Evolutionary conservation across 805 yeast species (phyloP).

Genomic region (Sugiyamaella americana): DNA sequence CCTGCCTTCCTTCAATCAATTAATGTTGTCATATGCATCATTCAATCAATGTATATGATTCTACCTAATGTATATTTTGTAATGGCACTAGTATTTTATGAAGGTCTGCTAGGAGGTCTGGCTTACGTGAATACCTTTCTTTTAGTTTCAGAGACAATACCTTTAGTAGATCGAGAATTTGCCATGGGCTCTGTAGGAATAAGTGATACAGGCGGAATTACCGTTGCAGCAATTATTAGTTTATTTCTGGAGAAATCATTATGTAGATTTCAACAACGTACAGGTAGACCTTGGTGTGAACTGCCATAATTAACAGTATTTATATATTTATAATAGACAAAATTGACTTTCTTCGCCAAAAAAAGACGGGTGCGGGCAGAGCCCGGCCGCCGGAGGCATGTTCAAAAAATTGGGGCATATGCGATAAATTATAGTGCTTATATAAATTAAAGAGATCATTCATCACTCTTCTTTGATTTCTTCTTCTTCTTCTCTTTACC

Average conservation of each 20-base stretch:
- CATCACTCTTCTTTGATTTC: conserved; percentile 22
- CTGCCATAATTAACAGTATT: conserved; percentile 27
- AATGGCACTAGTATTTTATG: conserved; percentile 66
- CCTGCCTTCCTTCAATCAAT: conserved; percentile 61
- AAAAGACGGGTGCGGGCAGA: too few species aligned
- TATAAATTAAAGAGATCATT: neutral
- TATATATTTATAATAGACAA: neutral
- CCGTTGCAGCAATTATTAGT: conserved; percentile 71
- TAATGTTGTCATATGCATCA: conserved; percentile 52
- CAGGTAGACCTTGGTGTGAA: conserved; percentile 79
- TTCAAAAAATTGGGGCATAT: neutral
- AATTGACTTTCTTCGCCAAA: neutral
- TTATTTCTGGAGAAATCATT: conserved; percentile 66
- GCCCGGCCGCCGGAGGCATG: conserved; percentile 1
- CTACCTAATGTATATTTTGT: conserved; percentile 58
- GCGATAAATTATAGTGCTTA: neutral
- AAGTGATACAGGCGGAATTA: conserved; percentile 80
- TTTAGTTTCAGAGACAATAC: conserved; percentile 57
- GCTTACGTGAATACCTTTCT: conserved; percentile 86
- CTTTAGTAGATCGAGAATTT: conserved; percentile 56
- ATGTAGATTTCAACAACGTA: conserved; percentile 62
- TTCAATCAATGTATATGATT: conserved; percentile 57
- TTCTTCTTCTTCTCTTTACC: conserved; percentile 29
- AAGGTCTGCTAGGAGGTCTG: conserved; percentile 83
- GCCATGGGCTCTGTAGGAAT: conserved; percentile 79